Conservation (phyloP, 2,329 filamentous ascomycete genomes). For the Pseudogymnoascus sp. region DNA sequence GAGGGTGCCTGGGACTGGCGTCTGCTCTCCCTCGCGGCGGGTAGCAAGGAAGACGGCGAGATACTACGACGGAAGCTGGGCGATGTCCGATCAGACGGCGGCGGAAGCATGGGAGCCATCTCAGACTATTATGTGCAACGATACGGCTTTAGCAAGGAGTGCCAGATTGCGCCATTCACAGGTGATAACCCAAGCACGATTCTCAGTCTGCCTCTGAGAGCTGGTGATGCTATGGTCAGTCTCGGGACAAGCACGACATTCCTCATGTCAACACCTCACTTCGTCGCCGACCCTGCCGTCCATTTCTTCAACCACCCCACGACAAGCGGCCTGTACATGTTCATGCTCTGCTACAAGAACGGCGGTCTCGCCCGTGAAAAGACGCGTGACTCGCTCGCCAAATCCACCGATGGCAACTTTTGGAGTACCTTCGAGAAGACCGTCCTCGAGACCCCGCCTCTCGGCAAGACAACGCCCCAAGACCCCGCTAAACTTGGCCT, state of each 20-base stretch:
- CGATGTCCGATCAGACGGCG: constrained; percentile 70
- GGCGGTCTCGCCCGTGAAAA: constrained; percentile 87
- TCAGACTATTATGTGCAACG: constrained; percentile 68
- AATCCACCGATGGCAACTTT: constrained; percentile 39
- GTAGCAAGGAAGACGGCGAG: constrained; percentile 36
- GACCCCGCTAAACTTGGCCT: constrained; percentile 74
- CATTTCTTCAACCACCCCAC: constrained; percentile 99
- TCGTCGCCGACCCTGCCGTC: constrained; percentile 81
- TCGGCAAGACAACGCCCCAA: constrained; percentile 48
- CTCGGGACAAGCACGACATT: constrained; percentile 95
- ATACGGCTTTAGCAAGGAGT: constrained; percentile 69
- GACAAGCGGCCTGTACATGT: constrained; percentile 89
- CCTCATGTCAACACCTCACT: constrained; percentile 90
- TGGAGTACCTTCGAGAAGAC: constrained; percentile 78
- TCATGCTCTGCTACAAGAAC: constrained; percentile 99
- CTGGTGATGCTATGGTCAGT: constrained; percentile 87
- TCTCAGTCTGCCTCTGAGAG: constrained; percentile 75
- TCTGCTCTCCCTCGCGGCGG: constrained; percentile 65
- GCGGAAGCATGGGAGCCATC: constrained; percentile 65
- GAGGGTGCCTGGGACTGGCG: constrained; percentile 63
- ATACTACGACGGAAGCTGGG: constrained; percentile 73
- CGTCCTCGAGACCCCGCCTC: constrained; percentile 57
- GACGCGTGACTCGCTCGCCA: constrained; percentile 71
- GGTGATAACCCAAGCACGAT: constrained; percentile 97
- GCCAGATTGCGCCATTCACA: constrained; percentile 76